A percentile compares a stretch with the other conserved stretches of the same genome.
These are phyloP conservation scores for Hypoxylon sp. DNA, from an alignment of 2,329 filamentous ascomycete genomes.

Conservation along the genomic window DNA sequence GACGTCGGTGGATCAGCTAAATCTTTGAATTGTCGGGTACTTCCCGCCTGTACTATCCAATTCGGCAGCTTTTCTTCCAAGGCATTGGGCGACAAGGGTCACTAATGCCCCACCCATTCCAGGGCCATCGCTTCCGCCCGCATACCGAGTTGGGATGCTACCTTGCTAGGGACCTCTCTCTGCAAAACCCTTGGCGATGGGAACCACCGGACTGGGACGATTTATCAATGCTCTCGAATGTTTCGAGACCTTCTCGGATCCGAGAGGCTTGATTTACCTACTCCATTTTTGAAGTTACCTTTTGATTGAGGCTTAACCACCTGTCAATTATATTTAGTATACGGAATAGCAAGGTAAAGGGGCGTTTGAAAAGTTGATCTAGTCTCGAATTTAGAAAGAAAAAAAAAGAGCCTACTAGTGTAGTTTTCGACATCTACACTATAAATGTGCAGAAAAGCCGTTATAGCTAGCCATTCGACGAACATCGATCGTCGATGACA, in stretches of 20 bases:
- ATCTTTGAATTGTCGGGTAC: constrained; percentile 24
- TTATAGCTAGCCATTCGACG: background rate
- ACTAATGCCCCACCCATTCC: constrained; percentile 8
- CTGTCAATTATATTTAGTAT: constrained; percentile 1
- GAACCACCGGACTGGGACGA: constrained; percentile 35
- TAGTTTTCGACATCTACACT: background rate
- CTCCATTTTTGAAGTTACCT: constrained; percentile 8
- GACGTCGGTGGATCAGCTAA: constrained; percentile 42
- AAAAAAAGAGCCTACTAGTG: too few species aligned
- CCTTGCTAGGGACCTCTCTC: constrained; percentile 14
- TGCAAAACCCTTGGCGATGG: constrained; percentile 23
- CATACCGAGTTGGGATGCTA: constrained; percentile 25
- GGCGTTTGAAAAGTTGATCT: background rate
- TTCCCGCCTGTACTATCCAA: constrained; percentile 16
- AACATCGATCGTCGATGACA: constrained; percentile 5
- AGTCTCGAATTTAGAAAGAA: background rate
- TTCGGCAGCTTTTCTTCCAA: constrained; percentile 20
- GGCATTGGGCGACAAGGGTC: constrained; percentile 30
- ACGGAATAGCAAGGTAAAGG: background rate
- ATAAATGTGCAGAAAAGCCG: background rate
- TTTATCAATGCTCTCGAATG: constrained; percentile 21
- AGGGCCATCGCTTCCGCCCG: constrained; percentile 18
- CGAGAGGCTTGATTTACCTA: constrained; percentile 8
- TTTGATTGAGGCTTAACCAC: background rate
- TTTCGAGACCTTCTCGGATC: constrained; percentile 16